Base-by-base conservation (phyloP, 805 yeast genomes). In the Monosporozyma servazzii region DNA sequence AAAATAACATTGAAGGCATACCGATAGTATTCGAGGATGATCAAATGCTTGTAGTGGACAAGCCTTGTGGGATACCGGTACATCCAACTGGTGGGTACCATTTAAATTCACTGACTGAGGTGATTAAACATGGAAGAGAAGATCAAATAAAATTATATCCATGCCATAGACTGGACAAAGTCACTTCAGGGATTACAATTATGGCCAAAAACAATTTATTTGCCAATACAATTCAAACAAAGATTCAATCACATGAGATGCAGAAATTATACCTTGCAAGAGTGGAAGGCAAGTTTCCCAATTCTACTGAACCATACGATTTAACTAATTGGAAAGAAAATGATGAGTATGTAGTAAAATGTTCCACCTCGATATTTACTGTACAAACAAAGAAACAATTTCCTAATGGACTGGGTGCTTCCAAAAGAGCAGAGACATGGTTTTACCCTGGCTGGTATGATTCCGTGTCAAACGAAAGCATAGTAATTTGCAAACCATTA, bases 61-160 rank as follows among this genome's bases (percentile, higher is more conserved):
- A 93, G 58, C 99, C 99, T 0, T 76, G 87, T 5, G 98, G 99
- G 0, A 75, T 93, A 1, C 98, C 98, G 0, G 91, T 88, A 1
- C 99, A 93, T 65, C 98, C 99, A 2, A 85, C 96, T 0, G 98
- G 98, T 0, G 71, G 87, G 54, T 81, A 82, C 73, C 65, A 89
- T 62, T 79, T 80, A 65, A 79, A 83, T 63, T 79, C 95, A 0
- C 75, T 88, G 33, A 84, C 91, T 5, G 84, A 82, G 62, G 75
- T 89, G 5, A 68, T 48, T 15, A 41, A 29, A 27, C 18, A 17
- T 10, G 33, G 17, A 1, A 91, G 58, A 93, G 88, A 58, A 66
- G 71, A 49, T 84, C 83, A 1, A 71, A 76, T 30, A 70, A 51
- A 33, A 46, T 66, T 80, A 2, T 90, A 85, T 59, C 85, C 93